Base-by-base conservation (phyloP, 805 yeast genomes). In the Lipomyces spencermartinsiae region DNA sequence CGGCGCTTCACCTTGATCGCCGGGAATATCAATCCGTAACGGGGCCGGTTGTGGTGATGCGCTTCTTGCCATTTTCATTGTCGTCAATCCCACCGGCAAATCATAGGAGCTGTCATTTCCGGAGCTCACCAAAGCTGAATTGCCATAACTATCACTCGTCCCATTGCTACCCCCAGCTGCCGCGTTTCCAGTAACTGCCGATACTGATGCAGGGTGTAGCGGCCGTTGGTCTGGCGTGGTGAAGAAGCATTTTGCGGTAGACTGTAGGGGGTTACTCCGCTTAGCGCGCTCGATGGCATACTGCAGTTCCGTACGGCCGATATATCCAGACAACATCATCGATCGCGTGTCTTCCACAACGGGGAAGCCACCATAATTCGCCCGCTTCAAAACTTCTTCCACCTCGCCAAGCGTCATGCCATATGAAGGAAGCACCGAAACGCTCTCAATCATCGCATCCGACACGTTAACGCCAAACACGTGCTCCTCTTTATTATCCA, bases 401-500 rank as follows among this genome's bases (percentile, higher is more conserved):
- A 77, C 68, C 14, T 75, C 74, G 16, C 66, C 70, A 6, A 75
- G 58, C 0, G 74, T 65, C 54, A 71, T 37, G n/a, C 75, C 76
- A 14, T 63, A 56, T 9, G 71, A 59, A 6, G 73, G 64, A 25
- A 72, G 58, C 22, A 69, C 61, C 35, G 68, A 56, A 29, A 72
- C 62, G 35, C 69, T 76, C 4, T 76, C 78, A 1, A 89, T 80
- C 96, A 93, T 92, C 4, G 94, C 86, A 61, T 85, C 90, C 9
- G 80, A 78, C 0, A 85, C 85, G 0, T 78, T 79, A 8, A 80
- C 82, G 49, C 84, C 86, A 74, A 89, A 87, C 19, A 80, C 80
- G 69, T 84, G 87, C 58, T 89, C 92, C 70, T 89, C 93, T 74
- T 89, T 89, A 12, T 81, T 75, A 86, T 93, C 77, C 34, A 94